A percentile compares a stretch with the other conserved stretches of the same genome.
These are phyloP conservation scores for Colletotrichum euphorbiae DNA, from an alignment of 2,329 filamentous ascomycete species.

Conservation along the genomic window DNA sequence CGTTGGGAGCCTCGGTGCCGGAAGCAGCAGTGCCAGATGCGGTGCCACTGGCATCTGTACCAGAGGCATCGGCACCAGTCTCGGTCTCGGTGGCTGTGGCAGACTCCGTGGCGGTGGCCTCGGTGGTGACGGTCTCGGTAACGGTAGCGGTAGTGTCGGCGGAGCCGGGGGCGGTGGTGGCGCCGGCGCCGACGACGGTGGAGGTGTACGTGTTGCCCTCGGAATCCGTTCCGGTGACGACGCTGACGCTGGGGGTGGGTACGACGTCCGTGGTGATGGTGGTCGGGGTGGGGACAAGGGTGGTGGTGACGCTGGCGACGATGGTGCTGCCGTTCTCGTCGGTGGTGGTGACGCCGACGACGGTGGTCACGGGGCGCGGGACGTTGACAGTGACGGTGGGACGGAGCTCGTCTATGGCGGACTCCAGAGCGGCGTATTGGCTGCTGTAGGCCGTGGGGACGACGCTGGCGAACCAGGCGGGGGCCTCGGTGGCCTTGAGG, in stretches of 20 bases:
- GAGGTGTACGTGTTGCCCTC: conserved; percentile 32
- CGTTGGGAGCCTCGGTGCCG: conserved; percentile 27
- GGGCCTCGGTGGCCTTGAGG: conserved; percentile 43
- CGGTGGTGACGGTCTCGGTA: conserved; percentile 24
- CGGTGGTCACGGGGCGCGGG: conserved; percentile 37
- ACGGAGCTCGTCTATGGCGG: conserved; percentile 42
- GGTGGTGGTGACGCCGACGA: conserved; percentile 43
- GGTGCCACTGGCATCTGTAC: conserved; percentile 15
- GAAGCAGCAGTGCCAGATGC: conserved; percentile 11
- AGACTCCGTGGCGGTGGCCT: conserved; percentile 10
- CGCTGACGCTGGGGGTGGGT: conserved; percentile 11
- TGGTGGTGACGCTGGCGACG: conserved; percentile 42
- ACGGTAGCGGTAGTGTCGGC: conserved; percentile 17
- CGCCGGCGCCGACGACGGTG: conserved; percentile 18
- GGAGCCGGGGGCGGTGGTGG: conserved; percentile 1
- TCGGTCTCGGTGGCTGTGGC: conserved; percentile 22
- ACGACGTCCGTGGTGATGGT: conserved; percentile 30
- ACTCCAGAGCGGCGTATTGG: conserved; percentile 35
- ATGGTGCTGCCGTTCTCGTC: conserved; percentile 44
- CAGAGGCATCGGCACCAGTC: background rate
- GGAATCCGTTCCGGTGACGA: conserved; percentile 34
- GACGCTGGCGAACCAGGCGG: conserved; percentile 45
- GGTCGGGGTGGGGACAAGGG: conserved; percentile 26
- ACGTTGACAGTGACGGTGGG: conserved; percentile 25
- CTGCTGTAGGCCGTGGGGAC: conserved; percentile 43